Base-by-base conservation (phyloP, 345 rosid genomes). In the Boechera stricta region DNA sequence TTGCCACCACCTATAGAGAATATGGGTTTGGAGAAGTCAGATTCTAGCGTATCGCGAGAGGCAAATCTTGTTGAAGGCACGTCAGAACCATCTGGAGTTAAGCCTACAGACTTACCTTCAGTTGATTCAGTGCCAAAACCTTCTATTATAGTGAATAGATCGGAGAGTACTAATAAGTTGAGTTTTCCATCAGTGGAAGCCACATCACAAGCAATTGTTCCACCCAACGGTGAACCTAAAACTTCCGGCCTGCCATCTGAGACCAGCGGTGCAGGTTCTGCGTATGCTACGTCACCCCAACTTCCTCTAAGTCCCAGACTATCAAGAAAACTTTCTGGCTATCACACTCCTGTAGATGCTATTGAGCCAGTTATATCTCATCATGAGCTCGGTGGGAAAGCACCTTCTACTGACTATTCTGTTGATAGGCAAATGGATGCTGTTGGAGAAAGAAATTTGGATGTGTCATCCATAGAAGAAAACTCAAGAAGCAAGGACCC, bases 1-100 rank as follows among this genome's bases (percentile, higher is more conserved):
- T 80, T 89, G 69, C 98, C 96, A 42, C 95, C 90, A 5, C 79
- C 85, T 18, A 16, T 80, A 67, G 93, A 87, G 64, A 87, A 76
- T 83, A 76, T 64, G 16, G 86, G 83, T 56, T 64, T 83, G 79
- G 94, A 89, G 76, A 86, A 77, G 80, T 83, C 83, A 67, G 89
- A 83, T 69, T 83, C 85, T 33, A 80, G 72, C 77, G 78, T 80
- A 52, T 77, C 86, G 24, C 78, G 41, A 21, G 90, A 82, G 64
- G 82, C 67, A 44, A 64, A 52, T 35, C 70, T 62, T 71, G 76
- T 58, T 77, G 93, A 86, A 66, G 87, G 84, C 61, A 80, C 53
- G 71, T 78, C 85, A 54, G 86, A 78, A 70, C 48, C 82, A 59
- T 65, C 72, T 75, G 89, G 72, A 75, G 55, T 70, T 31, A 85